Evolutionary conservation across 2,329 filamentous ascomycete genomes (phyloP), one percentile per base, ranked within the genome.

Genomic region (Lasiodiplodia gonubiensis): DNA sequence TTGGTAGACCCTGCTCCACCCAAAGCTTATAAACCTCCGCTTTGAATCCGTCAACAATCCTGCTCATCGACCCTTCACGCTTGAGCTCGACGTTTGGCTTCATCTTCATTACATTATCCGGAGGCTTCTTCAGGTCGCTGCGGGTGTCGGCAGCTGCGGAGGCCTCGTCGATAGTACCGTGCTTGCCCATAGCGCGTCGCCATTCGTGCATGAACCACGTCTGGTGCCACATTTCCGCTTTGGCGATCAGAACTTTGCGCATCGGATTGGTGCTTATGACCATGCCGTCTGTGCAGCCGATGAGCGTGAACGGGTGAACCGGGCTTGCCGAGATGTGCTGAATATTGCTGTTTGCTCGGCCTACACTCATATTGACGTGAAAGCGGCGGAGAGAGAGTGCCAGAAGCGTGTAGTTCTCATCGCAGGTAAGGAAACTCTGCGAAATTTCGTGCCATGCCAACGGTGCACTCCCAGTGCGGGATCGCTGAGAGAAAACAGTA

Each of bases 161-260:
- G 1, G 51, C 52, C 16, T 68, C 52, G 16, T 53, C 21, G 46
- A 39, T 48, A 12, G 55, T 64, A 10, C 59, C 64, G 48, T 67
- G 51, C 21, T 65, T 10, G 16, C 59, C 49, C 21, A 54, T 59
- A 25, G 51, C 68, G 12, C 74, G 70, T 23, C 81, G 73, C 85
- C 86, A 89, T 66, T 88, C 85, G 70, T 88, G 86, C 27, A 78
- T 74, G 70, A 88, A 88, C 84, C 86, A 87, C 7, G 78, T 82
- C 69, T 87, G 85, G 67, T 86, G 81, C 79, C 81, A 86, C 12
- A 83, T 81, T 10, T 80, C 77, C 11, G 81, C 80, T 69, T 86
- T 87, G 16, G 79, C 75, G 66, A 84, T 83, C 21, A 85, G 70
- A 2, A 87, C 74, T 52, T 84, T 81, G 11, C 80, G 79, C 42